Conservation (phyloP, 192 early-diverging fungal species). For the Podochytrium sp. region DNA sequence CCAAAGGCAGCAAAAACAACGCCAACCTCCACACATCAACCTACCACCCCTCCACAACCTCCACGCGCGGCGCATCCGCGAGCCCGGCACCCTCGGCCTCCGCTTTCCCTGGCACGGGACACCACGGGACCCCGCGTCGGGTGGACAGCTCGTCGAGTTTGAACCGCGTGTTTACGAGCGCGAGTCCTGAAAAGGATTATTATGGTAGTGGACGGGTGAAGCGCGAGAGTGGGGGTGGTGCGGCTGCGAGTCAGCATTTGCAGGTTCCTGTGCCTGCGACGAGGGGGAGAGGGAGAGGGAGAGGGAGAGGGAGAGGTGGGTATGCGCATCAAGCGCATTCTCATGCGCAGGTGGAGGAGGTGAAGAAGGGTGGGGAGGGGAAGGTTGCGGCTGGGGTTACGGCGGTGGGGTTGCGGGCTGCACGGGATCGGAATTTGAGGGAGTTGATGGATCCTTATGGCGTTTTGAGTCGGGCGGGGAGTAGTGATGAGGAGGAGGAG, state of each 20-base stretch:
- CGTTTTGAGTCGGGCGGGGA: background rate
- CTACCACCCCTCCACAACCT: too few species aligned
- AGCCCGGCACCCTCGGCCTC: background rate
- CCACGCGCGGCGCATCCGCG: background rate
- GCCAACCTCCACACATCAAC: too few species aligned
- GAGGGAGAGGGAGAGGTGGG: background rate
- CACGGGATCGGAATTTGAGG: background rate
- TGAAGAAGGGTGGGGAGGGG: background rate
- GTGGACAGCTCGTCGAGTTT: too few species aligned
- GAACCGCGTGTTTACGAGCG: too few species aligned
- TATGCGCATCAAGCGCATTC: background rate
- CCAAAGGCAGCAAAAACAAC: conserved; percentile 27
- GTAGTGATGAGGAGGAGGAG: background rate
- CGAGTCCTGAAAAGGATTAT: too few species aligned
- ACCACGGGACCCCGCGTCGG: too few species aligned
- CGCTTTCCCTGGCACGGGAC: background rate
- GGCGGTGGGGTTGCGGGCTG: background rate
- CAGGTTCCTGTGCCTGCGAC: background rate
- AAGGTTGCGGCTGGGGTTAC: background rate
- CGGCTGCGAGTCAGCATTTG: background rate
- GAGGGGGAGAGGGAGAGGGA: background rate
- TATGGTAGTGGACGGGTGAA: too few species aligned
- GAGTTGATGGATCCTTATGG: conserved; percentile 36
- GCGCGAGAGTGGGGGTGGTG: too few species aligned
- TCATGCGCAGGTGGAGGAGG: background rate